Evolutionary conservation across 2,329 filamentous ascomycete genomes (phyloP).

Genomic region (Amesomyces nigricolor): DNA sequence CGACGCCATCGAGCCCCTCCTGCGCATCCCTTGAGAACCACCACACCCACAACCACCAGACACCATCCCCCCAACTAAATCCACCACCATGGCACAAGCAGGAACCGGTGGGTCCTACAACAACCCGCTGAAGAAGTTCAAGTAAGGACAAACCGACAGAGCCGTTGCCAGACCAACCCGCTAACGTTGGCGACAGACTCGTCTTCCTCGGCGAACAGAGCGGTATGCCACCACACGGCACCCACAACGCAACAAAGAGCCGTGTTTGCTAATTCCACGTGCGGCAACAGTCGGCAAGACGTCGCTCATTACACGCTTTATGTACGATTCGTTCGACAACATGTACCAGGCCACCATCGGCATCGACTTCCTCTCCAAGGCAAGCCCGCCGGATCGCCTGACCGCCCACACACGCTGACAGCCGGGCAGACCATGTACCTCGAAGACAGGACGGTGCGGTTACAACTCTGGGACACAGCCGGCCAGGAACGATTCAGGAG

Average conservation of each 20-base stretch:
- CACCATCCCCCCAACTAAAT: neutral
- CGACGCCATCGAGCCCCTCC: slow-evolving; percentile 12
- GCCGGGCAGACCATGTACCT: slow-evolving; percentile 86
- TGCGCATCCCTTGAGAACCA: slow-evolving; percentile 23
- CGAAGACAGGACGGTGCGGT: slow-evolving; percentile 92
- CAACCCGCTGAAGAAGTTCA: slow-evolving; percentile 99
- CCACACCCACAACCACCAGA: slow-evolving; percentile 29
- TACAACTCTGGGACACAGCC: slow-evolving; percentile 98
- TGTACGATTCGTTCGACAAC: slow-evolving; percentile 99
- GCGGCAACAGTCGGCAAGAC: slow-evolving; percentile 89
- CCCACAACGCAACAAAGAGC: neutral
- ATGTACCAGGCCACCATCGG: slow-evolving; percentile 99
- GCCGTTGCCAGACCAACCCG: neutral
- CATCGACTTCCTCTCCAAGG: slow-evolving; percentile 98
- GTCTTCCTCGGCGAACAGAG: slow-evolving; percentile 98
- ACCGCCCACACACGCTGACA: slow-evolving; percentile 2
- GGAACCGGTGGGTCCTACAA: slow-evolving; percentile 77
- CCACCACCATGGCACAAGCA: slow-evolving; percentile 69
- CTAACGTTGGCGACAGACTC: slow-evolving; percentile 45
- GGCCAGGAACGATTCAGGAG: slow-evolving; percentile 97
- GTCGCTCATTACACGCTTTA: slow-evolving; percentile 96
- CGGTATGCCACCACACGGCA: slow-evolving; percentile 54
- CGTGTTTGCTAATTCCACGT: slow-evolving; percentile 4
- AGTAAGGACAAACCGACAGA: slow-evolving; percentile 50
- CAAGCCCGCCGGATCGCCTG: slow-evolving; percentile 33